These are phyloP conservation scores for Ceratocystis variospora DNA, from an alignment of 2,329 filamentous ascomycete genomes.

Conservation along the genomic window DNA sequence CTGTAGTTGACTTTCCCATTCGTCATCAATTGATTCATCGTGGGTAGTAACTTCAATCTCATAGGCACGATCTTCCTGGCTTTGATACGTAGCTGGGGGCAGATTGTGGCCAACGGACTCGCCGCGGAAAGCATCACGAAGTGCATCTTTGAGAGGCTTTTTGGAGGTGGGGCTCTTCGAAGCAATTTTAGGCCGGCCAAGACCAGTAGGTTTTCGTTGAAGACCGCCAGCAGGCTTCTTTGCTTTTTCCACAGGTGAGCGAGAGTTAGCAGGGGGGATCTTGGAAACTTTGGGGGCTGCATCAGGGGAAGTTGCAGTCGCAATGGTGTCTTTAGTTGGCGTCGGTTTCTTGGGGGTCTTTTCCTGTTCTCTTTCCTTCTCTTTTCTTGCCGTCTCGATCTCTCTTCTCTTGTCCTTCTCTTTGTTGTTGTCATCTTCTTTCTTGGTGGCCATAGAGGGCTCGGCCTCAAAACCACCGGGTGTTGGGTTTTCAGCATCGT, in stretches of 20 bases:
- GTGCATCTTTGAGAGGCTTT: constrained; percentile 41
- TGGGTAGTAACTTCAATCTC: constrained; percentile 21
- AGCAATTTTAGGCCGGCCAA: constrained; percentile 35
- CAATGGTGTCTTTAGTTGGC: constrained; percentile 1
- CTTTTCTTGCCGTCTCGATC: constrained; percentile 21
- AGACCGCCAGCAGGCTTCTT: constrained; percentile 31
- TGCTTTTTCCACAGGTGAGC: constrained; percentile 14
- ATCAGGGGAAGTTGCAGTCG: neutral
- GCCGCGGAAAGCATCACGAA: constrained; percentile 49
- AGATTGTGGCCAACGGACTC: constrained; percentile 40
- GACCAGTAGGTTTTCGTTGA: constrained; percentile 43
- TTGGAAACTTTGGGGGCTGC: constrained; percentile 12
- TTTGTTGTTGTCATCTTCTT: constrained; percentile 10
- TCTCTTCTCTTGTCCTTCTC: constrained; percentile 17
- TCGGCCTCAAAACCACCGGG: neutral
- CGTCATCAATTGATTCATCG: constrained; percentile 23
- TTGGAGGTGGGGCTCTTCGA: constrained; percentile 25
- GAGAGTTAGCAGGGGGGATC: neutral
- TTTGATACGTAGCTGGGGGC: constrained; percentile 36
- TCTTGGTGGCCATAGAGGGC: neutral
- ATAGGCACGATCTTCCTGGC: constrained; percentile 31
- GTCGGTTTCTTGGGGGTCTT: constrained; percentile 9
- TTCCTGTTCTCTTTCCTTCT: constrained; percentile 19
- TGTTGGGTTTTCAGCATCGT: neutral
- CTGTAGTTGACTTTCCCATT: constrained; percentile 20